These are phyloP conservation scores for Liquidambar formosana DNA, from an alignment of 164 flowering plant genomes.

Conservation along the genomic window DNA sequence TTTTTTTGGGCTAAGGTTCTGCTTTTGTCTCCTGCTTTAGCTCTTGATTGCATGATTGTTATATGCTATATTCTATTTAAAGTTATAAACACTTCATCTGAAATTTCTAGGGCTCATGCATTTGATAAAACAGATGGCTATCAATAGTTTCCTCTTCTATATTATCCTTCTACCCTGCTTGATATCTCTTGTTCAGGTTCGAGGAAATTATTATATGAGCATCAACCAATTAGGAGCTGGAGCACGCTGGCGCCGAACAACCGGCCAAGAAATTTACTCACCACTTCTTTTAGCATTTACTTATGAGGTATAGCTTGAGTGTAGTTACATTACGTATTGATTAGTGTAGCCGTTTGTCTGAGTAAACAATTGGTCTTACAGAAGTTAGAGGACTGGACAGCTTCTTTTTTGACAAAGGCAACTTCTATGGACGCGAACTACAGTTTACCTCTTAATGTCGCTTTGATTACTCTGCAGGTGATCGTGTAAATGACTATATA, in stretches of 20 bases:
- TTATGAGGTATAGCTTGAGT: constrained; percentile 54
- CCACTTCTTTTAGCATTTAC: constrained; percentile 77
- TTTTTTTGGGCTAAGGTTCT: no score
- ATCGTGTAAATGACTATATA: background rate
- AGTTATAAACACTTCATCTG: no score
- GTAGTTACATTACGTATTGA: background rate
- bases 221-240: constrained; percentile 60
- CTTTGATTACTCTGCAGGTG: constrained; percentile 85
- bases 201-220: constrained; percentile 75
- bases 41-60: no score
- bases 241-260: constrained; percentile 69
- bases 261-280: constrained; percentile 79
- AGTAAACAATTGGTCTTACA: constrained; percentile 24
- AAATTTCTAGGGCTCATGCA: no score
- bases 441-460: constrained; percentile 79
- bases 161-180: background rate
- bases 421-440: constrained; percentile 62
- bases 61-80: no score
- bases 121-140: no score
- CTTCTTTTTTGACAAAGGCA: constrained; percentile 42
- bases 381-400: constrained; percentile 58
- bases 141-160: background rate
- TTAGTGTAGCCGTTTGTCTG: background rate
- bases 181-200: constrained; percentile 40
- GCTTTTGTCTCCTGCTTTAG: no score